A percentile compares a stretch with the other conserved stretches of the same genome.
These are phyloP conservation scores for Peterozyma xylosa DNA, from an alignment of 805 yeast species.

Conservation along the genomic window DNA sequence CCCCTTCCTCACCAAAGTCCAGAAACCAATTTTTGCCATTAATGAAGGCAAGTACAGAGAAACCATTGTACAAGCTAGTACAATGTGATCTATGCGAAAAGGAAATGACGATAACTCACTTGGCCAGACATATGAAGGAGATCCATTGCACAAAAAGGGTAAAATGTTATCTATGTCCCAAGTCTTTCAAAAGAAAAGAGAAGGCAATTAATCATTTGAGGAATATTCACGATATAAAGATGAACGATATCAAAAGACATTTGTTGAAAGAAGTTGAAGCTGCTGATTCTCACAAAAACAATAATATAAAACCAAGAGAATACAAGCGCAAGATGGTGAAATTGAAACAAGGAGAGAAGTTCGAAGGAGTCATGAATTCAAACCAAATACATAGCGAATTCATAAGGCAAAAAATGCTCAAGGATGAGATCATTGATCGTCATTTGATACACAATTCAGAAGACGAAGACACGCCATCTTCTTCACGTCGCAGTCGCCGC, in stretches of 20 bases:
- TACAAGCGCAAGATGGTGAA: constrained; percentile 8
- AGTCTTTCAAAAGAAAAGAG: constrained; percentile 9
- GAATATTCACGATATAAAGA: constrained; percentile 8
- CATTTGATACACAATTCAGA: constrained; percentile 2
- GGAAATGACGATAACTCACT: constrained; percentile 9
- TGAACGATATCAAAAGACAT: constrained; percentile 8
- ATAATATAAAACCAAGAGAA: constrained; percentile 7
- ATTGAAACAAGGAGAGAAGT: constrained; percentile 8
- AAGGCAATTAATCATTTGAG: constrained; percentile 9
- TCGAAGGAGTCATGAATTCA: constrained; percentile 9
- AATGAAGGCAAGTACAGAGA: constrained; percentile 1
- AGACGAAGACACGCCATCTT: not conserved
- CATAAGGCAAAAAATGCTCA: constrained; percentile 7
- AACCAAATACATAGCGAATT: constrained; percentile 9
- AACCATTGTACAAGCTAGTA: constrained; percentile 9
- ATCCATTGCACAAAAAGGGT: constrained; percentile 8
- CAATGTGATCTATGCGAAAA: constrained; percentile 8
- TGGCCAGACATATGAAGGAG: constrained; percentile 9
- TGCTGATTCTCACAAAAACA: constrained; percentile 3
- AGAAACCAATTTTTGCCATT: too few species aligned
- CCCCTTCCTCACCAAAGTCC: too few species aligned
- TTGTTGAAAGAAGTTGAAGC: constrained; percentile 8
- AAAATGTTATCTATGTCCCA: constrained; percentile 8
- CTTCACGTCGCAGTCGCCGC: not conserved
- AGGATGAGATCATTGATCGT: constrained; percentile 7